Evolutionary conservation across 768 basidiomycete species (phyloP).

Genomic region (Agaricus subrufescens): DNA sequence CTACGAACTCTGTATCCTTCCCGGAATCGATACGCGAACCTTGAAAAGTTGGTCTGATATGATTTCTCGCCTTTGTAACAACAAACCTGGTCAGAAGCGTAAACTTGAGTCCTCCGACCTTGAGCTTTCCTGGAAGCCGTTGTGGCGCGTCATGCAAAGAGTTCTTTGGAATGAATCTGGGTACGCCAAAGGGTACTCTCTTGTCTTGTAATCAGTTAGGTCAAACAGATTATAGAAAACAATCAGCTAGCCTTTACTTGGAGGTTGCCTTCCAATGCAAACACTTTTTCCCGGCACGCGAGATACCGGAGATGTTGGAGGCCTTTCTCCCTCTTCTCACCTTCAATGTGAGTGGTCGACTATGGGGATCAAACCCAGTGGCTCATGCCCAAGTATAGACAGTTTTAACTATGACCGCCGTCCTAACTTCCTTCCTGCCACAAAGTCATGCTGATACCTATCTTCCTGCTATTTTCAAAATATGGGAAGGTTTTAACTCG

Average conservation of each 20-base stretch:
- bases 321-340: slow-evolving; percentile 70
- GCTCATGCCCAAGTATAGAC: slow-evolving; percentile 35
- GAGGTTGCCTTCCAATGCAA: slow-evolving; percentile 71
- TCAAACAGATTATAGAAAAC: slow-evolving; percentile 62
- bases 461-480: slow-evolving; percentile 63
- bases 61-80: slow-evolving; percentile 64
- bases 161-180: slow-evolving; percentile 73
- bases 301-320: slow-evolving; percentile 67
- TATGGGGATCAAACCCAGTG: neutral
- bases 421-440: slow-evolving; percentile 75
- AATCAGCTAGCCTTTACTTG: slow-evolving; percentile 40
- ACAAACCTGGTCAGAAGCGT: slow-evolving; percentile 58
- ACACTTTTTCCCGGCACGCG: slow-evolving; percentile 59
- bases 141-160: slow-evolving; percentile 72
- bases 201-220: neutral
- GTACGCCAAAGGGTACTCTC: slow-evolving; percentile 55
- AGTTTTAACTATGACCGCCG: slow-evolving; percentile 65
- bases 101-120: slow-evolving; percentile 68
- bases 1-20: slow-evolving; percentile 73
- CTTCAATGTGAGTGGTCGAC: slow-evolving; percentile 48
- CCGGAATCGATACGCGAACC: slow-evolving; percentile 69
- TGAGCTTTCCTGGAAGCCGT: slow-evolving; percentile 65
- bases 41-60: slow-evolving; percentile 76
- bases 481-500: slow-evolving; percentile 81
- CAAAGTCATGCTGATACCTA: slow-evolving; percentile 62